Evolutionary conservation across 768 basidiomycete species (phyloP), one percentile per base, ranked within the genome.

Genomic region (Lyophyllum semitale): DNA sequence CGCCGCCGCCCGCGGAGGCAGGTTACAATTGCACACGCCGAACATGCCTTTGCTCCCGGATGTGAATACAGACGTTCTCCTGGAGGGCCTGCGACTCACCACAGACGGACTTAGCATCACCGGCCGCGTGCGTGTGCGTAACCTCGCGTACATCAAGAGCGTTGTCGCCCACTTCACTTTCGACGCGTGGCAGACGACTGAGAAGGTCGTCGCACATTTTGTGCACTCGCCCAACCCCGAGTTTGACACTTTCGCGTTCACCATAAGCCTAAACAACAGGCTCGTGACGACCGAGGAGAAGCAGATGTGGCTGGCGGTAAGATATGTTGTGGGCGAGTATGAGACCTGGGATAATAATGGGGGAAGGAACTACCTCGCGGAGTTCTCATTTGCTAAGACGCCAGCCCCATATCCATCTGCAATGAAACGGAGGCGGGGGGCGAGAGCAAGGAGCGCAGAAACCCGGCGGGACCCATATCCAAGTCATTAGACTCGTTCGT

Each of bases 291-390:
- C 90, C 59, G 92, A 91, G 68, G 91, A 88, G 50, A 94, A 93
- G 79, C 88, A 84, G 23, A 77, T 99, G 64, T 78, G 85, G 58
- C 67, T 97, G 42, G 93, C 91, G 2, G 71, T 98, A 42, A 76
- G 91, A 50, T 94, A 89, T 63, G 69, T 75, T 13, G 83, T 87
- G 25, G 84, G 73, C 4, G 90, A 89, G 0, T 72, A 76, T 59
- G 95, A 98, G 69, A 81, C 88, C 54, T 98, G 96, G 96, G 96
- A 98, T 70, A 95, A 92, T 74, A 96, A 97, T 66, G 67, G 63
- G 23, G 87, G 88, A 1, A 68, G 77, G 51, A 91, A 98, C 66
- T 98, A 96, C 69, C 74, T 83, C 44, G 82, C 91, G 51, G 82
- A 77, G 53, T 95, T 98, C 65, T 71, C 70, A 51, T 72, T 74